phyloP scores from a whole-genome alignment of 371 early-diverging fungal species.

The Saksenaea vasiformis region DNA sequence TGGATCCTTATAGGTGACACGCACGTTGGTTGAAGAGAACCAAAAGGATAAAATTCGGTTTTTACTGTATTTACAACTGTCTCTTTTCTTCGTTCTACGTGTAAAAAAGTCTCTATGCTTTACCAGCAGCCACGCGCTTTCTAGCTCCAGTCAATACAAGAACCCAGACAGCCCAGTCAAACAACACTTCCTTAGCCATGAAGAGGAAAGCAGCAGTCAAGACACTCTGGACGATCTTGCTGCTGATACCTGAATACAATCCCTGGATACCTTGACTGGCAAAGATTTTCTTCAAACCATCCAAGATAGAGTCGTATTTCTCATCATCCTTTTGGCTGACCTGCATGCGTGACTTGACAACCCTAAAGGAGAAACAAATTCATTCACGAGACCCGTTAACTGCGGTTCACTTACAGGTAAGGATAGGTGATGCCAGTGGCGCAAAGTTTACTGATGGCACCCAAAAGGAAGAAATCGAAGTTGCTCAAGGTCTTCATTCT shows the following conservation, averaged over 20 bases:
- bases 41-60: too few species aligned
- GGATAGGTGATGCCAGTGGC: constrained; percentile 97
- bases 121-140: constrained; percentile 30
- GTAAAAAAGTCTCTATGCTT: constrained; percentile 17
- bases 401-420: constrained; percentile 73
- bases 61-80: not conserved
- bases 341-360: constrained; percentile 97
- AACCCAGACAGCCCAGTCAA: constrained; percentile 71
- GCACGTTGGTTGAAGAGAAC: too few species aligned
- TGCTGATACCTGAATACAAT: constrained; percentile 89
- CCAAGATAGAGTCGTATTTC: constrained; percentile 79
- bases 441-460: constrained; percentile 91
- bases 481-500: constrained; percentile 63
- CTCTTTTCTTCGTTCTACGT: not conserved
- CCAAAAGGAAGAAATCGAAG: constrained; percentile 93
- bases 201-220: constrained; percentile 92
- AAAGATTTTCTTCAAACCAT: constrained; percentile 91
- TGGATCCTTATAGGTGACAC: too few species aligned
- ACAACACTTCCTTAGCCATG: constrained; percentile 87
- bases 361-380: constrained; percentile 36
- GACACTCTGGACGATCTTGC: constrained; percentile 90
- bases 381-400: too few species aligned
- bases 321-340: constrained; percentile 77
- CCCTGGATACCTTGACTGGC: constrained; percentile 80
- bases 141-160: constrained; percentile 58